Percentiles rank a stretch among this genome's conserved stretches.
These are phyloP conservation scores for Penicillium hordei DNA, from an alignment of 2,329 filamentous ascomycete genomes.

Conservation along the genomic window DNA sequence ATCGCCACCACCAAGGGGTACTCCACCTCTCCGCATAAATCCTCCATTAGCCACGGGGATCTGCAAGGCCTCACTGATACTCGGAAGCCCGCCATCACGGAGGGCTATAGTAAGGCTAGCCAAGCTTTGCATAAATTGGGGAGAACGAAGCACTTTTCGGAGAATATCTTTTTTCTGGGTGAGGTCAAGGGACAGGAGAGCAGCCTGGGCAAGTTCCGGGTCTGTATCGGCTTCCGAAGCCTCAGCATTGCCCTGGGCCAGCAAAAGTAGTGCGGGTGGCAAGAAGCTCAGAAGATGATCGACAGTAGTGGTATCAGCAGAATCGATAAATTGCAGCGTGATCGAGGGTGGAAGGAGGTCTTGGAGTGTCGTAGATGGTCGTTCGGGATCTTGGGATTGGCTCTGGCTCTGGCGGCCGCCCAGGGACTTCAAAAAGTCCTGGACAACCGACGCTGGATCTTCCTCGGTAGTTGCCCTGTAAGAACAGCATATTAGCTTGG, in stretches of 20 bases:
- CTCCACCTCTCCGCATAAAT: constrained; percentile 70
- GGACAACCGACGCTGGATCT: constrained; percentile 76
- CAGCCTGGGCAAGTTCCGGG: constrained; percentile 67
- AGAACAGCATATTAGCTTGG: constrained; percentile 16
- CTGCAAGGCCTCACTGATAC: constrained; percentile 79
- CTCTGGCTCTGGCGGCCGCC: constrained; percentile 53
- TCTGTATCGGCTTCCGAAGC: constrained; percentile 65
- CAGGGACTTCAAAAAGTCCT: constrained; percentile 84
- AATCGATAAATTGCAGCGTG: constrained; percentile 75
- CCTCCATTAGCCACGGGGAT: constrained; percentile 83
- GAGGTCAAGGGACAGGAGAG: constrained; percentile 69
- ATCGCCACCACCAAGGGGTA: constrained; percentile 83
- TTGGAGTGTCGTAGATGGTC: constrained; percentile 76
- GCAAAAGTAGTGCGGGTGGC: constrained; percentile 73
- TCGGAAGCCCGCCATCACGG: constrained; percentile 85
- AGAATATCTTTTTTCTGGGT: constrained; percentile 79
- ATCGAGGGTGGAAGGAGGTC: constrained; percentile 78
- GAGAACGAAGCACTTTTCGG: constrained; percentile 78
- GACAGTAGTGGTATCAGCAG: constrained; percentile 62
- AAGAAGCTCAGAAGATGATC: constrained; percentile 75
- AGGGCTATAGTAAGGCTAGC: constrained; percentile 83
- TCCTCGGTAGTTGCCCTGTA: constrained; percentile 60
- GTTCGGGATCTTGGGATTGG: constrained; percentile 54
- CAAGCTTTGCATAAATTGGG: constrained; percentile 86
- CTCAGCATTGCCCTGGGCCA: constrained; percentile 67